Evolutionary conservation across 2,329 filamentous ascomycete species (phyloP).

Genomic region (Leptodontidium sp.): DNA sequence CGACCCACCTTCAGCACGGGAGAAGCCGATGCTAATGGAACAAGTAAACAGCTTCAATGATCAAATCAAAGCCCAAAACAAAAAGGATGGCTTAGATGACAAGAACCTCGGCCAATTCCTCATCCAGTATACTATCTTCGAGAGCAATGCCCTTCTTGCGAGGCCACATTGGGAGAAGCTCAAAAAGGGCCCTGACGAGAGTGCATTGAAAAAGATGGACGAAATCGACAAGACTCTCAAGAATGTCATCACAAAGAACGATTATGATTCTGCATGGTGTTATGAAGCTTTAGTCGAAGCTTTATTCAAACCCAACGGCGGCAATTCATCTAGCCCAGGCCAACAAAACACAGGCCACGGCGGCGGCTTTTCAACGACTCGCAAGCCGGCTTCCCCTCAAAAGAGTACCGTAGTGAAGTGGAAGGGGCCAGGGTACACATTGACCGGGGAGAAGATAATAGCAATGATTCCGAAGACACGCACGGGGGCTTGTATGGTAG

Average conservation of each 20-base stretch:
- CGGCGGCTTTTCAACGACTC: not conserved
- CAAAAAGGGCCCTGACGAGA: not conserved
- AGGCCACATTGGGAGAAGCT: not conserved
- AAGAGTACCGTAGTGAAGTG: not conserved
- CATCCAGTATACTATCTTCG: conserved; percentile 3
- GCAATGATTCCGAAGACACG: conserved; percentile 4
- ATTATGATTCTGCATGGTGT: not conserved
- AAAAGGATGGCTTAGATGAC: no score
- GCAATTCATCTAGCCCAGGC: not conserved
- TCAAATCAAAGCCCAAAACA: conserved; percentile 9
- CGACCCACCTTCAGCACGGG: not conserved
- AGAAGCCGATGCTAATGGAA: not conserved
- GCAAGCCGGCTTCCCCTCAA: not conserved
- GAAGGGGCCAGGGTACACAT: not conserved
- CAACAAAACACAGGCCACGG: not conserved
- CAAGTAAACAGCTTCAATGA: not conserved
- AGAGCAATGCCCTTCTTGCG: conserved; percentile 6
- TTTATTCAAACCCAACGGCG: not conserved
- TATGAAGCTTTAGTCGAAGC: conserved; percentile 5
- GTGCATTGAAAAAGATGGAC: not conserved
- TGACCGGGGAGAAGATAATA: conserved; percentile 3
- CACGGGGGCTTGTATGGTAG: no score
- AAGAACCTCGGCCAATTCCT: not conserved
- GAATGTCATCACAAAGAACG: not conserved
- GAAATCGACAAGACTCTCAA: not conserved